A percentile compares a stretch with the other conserved stretches of the same genome.
These are phyloP conservation scores for Lentinula guzmanii DNA, from an alignment of 768 basidiomycete genomes.

Conservation along the genomic window DNA sequence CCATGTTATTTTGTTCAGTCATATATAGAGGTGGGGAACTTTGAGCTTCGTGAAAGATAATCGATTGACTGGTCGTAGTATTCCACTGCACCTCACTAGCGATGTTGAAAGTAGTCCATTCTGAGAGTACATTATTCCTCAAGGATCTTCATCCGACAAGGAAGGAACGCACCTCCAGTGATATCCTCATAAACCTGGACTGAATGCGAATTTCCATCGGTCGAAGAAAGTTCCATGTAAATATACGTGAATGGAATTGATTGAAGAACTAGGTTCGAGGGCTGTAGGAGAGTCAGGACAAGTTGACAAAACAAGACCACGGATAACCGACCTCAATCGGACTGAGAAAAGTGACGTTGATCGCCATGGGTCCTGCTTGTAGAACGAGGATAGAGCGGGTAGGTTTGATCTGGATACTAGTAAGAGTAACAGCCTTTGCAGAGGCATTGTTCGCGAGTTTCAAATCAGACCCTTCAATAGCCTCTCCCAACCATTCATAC, in stretches of 20 bases:
- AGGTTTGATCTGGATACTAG: conserved; percentile 10
- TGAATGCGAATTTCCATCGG: conserved; percentile 17
- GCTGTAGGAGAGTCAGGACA: background rate
- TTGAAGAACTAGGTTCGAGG: conserved; percentile 16
- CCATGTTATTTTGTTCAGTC: conserved; percentile 6
- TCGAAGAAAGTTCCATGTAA: conserved; percentile 14
- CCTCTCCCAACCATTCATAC: conserved; percentile 9
- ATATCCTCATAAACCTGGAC: conserved; percentile 25
- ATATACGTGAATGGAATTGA: conserved; percentile 27
- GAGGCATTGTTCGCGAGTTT: background rate
- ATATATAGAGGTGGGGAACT: conserved; percentile 5
- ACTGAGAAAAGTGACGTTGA: conserved; percentile 49
- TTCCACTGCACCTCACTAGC: conserved; percentile 7
- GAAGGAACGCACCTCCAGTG: conserved; percentile 15
- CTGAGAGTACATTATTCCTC: background rate
- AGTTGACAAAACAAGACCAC: background rate
- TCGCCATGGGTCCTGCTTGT: conserved; percentile 42
- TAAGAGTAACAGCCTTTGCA: background rate
- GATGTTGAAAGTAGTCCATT: conserved; percentile 6
- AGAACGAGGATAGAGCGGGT: conserved; percentile 34
- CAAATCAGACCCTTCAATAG: conserved; percentile 7
- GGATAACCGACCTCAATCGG: conserved; percentile 13
- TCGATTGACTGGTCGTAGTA: conserved; percentile 5
- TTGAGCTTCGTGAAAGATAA: conserved; percentile 7
- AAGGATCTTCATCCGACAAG: background rate